phyloP scores from a whole-genome alignment of 768 basidiomycete species.

The Rhizopogon vesiculosus region DNA sequence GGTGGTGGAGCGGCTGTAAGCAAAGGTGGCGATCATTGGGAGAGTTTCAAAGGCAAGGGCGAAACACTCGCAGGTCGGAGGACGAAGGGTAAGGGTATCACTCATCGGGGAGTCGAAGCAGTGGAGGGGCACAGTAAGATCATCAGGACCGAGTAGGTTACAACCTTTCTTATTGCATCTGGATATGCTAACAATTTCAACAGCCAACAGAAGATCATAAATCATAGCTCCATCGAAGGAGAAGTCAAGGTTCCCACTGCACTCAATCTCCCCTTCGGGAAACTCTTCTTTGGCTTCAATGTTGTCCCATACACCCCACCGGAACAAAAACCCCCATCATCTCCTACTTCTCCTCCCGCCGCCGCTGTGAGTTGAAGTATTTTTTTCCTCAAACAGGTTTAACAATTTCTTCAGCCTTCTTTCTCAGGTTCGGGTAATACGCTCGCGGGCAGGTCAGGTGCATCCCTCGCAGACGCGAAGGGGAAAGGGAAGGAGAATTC shows the following conservation, averaged over 20 bases:
- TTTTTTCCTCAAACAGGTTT: background rate
- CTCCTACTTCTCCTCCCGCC: conserved; percentile 26
- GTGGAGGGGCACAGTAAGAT: conserved; percentile 84
- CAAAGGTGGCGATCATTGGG: conserved; percentile 82
- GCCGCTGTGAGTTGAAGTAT: conserved; percentile 21
- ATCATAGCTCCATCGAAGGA: conserved; percentile 70
- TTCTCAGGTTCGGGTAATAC: conserved; percentile 70
- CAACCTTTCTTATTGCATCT: background rate
- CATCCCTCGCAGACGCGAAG: conserved; percentile 39
- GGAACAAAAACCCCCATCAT: conserved; percentile 18
- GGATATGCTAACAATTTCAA: conserved; percentile 11
- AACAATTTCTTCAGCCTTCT: conserved; percentile 26
- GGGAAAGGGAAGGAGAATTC: conserved; percentile 45
- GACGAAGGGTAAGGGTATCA: conserved; percentile 94
- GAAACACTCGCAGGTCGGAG: conserved; percentile 87
- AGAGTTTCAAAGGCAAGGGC: conserved; percentile 95
- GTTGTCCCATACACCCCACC: conserved; percentile 64
- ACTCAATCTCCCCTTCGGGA: conserved; percentile 85
- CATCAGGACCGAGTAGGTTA: conserved; percentile 79
- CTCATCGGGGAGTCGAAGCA: conserved; percentile 75
- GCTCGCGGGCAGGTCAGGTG: conserved; percentile 49
- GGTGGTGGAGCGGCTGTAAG: conserved; percentile 50
- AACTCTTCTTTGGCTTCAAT: conserved; percentile 96
- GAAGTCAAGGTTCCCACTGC: conserved; percentile 84
- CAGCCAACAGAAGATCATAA: conserved; percentile 82